Base-by-base conservation (phyloP, 202 grass and related monocot genomes). In the Sporobolus alterniflorus region DNA sequence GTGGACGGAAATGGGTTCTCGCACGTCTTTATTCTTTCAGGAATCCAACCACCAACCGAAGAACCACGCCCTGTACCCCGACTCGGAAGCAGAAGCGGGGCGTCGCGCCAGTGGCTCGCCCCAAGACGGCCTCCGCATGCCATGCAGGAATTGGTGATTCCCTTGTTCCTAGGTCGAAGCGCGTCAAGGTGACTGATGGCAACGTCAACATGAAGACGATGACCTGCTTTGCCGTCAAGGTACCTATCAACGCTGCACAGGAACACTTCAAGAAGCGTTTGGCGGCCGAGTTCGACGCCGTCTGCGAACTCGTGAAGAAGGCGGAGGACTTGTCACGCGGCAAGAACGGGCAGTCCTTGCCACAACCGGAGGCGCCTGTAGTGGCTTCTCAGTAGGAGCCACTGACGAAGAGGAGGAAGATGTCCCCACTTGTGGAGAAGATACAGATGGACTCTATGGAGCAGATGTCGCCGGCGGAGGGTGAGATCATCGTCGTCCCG, bases 281-380 rank as follows among this genome's bases (percentile, higher is more conserved):
- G 11, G 46, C 54, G 56, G 33, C 21, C 17, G 89, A 91, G 76
- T 64, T 87, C 21, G 56, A 73, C 14, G 34, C 46, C 10, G 2
- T 91, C 2, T 36, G 51, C 36, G 39, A 24, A 1, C 26, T 84
- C 28, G 5, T 71, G 7, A 71, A 77, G 75, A 77, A 83, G 39
- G 47, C 60, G 12, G 26, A 25, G 56, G 16, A 4, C 41, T 2
- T 64, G 56, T 28, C 1, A 14, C 3, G 68, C 42, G 49, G 62
- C 42, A 63, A 34, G 34, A 39, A 39, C 9, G 30, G 22, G 2
- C 41, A 25, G 21, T 17, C 60, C 12, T 11, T 81, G 18, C 3
- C 26, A 9, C 48, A n/a, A n/a, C n/a, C 34, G n/a, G 13, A 3
- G 24, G 12, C n/a, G 39, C 34, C 34, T 3, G 34, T 39, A 4